Base-by-base conservation (phyloP, 2,329 filamentous ascomycete genomes). In the Cladosporium halotolerans region DNA sequence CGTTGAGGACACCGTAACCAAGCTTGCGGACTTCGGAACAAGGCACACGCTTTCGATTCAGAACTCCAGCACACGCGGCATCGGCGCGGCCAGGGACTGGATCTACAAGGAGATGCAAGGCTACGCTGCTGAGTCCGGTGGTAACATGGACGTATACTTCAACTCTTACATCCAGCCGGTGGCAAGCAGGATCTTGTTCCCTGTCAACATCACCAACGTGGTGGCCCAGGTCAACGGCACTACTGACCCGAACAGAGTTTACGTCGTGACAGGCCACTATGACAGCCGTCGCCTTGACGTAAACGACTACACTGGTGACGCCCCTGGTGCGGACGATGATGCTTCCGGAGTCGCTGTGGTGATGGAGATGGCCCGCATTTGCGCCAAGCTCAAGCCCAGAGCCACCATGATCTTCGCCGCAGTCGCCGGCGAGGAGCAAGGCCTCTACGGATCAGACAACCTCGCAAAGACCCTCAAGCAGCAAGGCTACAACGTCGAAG, bases 321-420 rank as follows among this genome's bases (percentile, higher is more conserved):
- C 78, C 1, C 79, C 80, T 0, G 79, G 80, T 2, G 79, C 79
- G 0, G 78, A 82, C 55, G 79, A 82, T 60, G 79, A 83, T 60
- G 79, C 77, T 0, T 78, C 73, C 5, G 79, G 79, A 2, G 77
- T 80, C 10, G 76, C 78, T 65, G 71, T 82, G 18, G 73, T 76
- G 0, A 72, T 82, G 60, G 79, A 83, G 64, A 70, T 82, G 39
- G 78, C 79, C 2, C 72, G 79, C 9, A 68, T 81, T 41, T 69
- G 79, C 55, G 73, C 79, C 0, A 75, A 69, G 42, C 70, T 69
- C 9, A 63, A 71, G 34, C 78, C 76, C 1, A 70, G 70, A 52
- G 74, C 78, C 1, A 81, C 78, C 1, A 77, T 82, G 57, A 75
- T 79, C 43, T 79, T 82, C 48, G 78, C 72, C 3, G 78, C 79